Evolutionary conservation across 192 early-diverging fungal genomes (phyloP), one percentile per base, ranked within the genome.

Genomic region (Podila minutissima): DNA sequence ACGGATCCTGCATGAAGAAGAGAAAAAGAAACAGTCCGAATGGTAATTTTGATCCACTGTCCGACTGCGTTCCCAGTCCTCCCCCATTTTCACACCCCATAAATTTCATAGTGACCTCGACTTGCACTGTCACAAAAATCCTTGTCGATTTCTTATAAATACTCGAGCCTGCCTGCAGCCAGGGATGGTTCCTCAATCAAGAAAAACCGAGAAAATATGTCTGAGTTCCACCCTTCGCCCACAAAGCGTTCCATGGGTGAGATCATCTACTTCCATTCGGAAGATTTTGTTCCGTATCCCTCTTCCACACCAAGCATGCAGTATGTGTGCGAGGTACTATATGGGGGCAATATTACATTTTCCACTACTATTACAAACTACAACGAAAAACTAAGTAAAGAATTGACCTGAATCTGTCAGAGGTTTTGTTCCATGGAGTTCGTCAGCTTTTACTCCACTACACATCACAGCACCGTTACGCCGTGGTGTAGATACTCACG

Each of bases 231-330:
- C 72, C 71, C 71, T 59, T 72, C 69, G 69, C 69, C 50, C 69
- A 71, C 69, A 71, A 71, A 51, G 71, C 62, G 71, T 64, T 61
- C 72, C 64, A 66, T 74, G 63, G 64, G 72, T 74, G 72, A 46
- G 64, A 64, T 74, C 72, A 64, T 74, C 72, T 74, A 74, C 72
- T 74, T 74, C 72, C 72, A 74, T 74, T 74, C 72, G 72, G 72
- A 74, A 74, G 72, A 74, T 59, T 17, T 65, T 65, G 63, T 65
- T 12, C 46, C 50, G 48, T 24, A 62, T 72, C 72, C 72, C 64
- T 61, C 64, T 74, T 74, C 72, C 72, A 74, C 72, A 74, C 72
- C 72, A 55, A 74, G 72, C 57, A 50, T 41, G 72, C 62, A 66
- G 15, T 24, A 66, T 74, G 63, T 64, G 64, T 29, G 72, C 64